Percentiles rank a stretch among this genome's conserved stretches.
Evolutionary conservation across 371 early-diverging fungal genomes (phyloP).

Genomic region (Coemansia sp.): DNA sequence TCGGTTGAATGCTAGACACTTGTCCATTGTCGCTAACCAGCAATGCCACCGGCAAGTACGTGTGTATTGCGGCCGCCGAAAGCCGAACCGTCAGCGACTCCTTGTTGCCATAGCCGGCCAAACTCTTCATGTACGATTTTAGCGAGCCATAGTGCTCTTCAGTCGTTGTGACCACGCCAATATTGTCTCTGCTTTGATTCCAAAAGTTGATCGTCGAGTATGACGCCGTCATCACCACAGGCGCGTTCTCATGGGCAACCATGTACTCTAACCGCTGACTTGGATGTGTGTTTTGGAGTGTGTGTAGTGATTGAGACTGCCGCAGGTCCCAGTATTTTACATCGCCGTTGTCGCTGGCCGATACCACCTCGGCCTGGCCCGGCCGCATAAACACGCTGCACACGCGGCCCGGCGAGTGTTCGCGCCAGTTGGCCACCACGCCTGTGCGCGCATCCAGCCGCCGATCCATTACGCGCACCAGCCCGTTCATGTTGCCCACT

Average conservation of each 20-base stretch:
- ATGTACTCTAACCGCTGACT: slow-evolving; percentile 33
- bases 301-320: slow-evolving; percentile 31
- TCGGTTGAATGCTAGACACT: slow-evolving; percentile 43
- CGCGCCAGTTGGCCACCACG: slow-evolving; percentile 49
- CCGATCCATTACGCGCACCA: slow-evolving; percentile 51
- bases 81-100: slow-evolving; percentile 9
- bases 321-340: slow-evolving; percentile 52
- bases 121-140: slow-evolving; percentile 32
- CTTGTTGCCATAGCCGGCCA: slow-evolving; percentile 24
- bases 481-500: slow-evolving; percentile 40
- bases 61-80: slow-evolving; percentile 39
- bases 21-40: slow-evolving; percentile 46
- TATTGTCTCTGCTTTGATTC: slow-evolving; percentile 45
- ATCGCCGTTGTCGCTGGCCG: slow-evolving; percentile 40
- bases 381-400: slow-evolving; percentile 37
- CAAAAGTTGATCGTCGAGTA: slow-evolving; percentile 46
- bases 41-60: slow-evolving; percentile 33
- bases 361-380: slow-evolving; percentile 42
- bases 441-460: slow-evolving; percentile 32
- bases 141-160: slow-evolving; percentile 8
- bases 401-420: slow-evolving; percentile 31
- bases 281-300: slow-evolving; percentile 23
- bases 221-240: slow-evolving; percentile 46
- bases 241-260: slow-evolving; percentile 44
- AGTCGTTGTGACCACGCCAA: slow-evolving; percentile 36